These are phyloP conservation scores for Trichosanthes cucumerina DNA, from an alignment of 306 rosid species.

Conservation along the genomic window DNA sequence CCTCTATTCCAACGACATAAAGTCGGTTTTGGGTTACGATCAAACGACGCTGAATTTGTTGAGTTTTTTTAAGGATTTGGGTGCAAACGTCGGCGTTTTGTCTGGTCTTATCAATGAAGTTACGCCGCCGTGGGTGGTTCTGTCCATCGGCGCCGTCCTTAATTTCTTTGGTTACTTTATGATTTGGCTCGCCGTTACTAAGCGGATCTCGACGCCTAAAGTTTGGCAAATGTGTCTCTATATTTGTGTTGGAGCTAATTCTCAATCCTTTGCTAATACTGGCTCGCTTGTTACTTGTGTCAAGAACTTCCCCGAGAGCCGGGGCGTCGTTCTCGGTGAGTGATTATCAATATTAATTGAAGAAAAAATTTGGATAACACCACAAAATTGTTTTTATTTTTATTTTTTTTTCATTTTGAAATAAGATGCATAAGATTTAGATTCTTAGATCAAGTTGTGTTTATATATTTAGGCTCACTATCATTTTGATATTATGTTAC, in stretches of 20 bases:
- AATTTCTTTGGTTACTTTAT: conserved; percentile 17
- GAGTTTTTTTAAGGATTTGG: conserved; percentile 13
- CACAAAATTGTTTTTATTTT: too few relatives aligned
- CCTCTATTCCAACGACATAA: conserved; percentile 9
- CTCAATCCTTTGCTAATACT: conserved; percentile 37
- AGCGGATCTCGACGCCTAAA: background rate
- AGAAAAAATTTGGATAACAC: too few relatives aligned
- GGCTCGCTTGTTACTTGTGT: conserved; percentile 56
- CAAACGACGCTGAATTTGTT: conserved; percentile 10
- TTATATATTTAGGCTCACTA: too few relatives aligned
- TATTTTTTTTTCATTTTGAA: too few relatives aligned
- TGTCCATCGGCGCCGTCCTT: conserved; percentile 5
- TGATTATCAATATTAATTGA: background rate
- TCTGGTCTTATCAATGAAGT: conserved; percentile 16
- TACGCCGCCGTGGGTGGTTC: conserved; percentile 18
- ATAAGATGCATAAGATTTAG: too few relatives aligned
- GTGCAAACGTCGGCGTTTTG: conserved; percentile 12
- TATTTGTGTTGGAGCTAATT: conserved; percentile 14
- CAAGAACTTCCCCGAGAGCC: conserved; percentile 55
- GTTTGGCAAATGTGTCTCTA: conserved; percentile 17
- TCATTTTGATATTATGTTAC: too few relatives aligned
- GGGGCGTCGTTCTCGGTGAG: conserved; percentile 56
- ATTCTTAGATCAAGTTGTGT: too few relatives aligned
- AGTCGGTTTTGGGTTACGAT: conserved; percentile 5
- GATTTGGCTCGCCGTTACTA: conserved; percentile 17